phyloP scores from a whole-genome alignment of 2,329 filamentous ascomycete species.

The Aspergillus fischeri region DNA sequence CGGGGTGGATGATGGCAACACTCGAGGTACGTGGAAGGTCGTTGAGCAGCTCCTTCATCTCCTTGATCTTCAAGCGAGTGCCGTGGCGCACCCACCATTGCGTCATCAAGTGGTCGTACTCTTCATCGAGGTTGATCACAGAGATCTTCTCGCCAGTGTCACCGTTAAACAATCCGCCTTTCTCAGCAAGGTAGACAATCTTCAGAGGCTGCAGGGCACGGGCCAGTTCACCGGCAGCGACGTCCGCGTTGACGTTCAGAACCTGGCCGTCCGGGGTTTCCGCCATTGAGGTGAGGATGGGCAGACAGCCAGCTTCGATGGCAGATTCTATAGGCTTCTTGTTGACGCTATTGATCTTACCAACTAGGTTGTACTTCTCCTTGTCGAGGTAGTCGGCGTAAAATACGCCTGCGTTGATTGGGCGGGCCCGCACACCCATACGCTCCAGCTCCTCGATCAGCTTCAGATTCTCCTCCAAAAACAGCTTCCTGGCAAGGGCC shows the following conservation, averaged over 20 bases:
- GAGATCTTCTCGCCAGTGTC: conserved; percentile 94
- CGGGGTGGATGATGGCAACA: conserved; percentile 95
- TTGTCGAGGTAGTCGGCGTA: conserved; percentile 92
- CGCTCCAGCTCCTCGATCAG: conserved; percentile 84
- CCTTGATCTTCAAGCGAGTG: conserved; percentile 92
- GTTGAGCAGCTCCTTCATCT: conserved; percentile 90
- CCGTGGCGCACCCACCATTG: conserved; percentile 95
- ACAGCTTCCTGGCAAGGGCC: conserved; percentile 83
- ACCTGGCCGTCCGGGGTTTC: conserved; percentile 88
- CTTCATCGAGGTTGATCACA: conserved; percentile 93
- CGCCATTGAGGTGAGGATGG: conserved; percentile 93
- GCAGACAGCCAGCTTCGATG: conserved; percentile 85
- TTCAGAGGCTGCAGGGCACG: conserved; percentile 87
- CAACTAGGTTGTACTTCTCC: conserved; percentile 92
- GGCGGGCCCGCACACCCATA: conserved; percentile 82
- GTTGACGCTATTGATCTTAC: conserved; percentile 91
- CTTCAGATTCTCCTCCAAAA: conserved; percentile 92
- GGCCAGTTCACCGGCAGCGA: conserved; percentile 89
- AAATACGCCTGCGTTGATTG: conserved; percentile 86
- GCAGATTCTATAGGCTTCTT: conserved; percentile 85
- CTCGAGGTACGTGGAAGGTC: conserved; percentile 86
- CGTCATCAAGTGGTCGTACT: conserved; percentile 87
- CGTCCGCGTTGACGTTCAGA: conserved; percentile 96
- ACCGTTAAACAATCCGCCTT: conserved; percentile 91
- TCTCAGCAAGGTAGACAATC: conserved; percentile 97